These are phyloP conservation scores for Pseudonitzschia pungens DNA, from an alignment of 108 stramenopile genomes.

Conservation along the genomic window DNA sequence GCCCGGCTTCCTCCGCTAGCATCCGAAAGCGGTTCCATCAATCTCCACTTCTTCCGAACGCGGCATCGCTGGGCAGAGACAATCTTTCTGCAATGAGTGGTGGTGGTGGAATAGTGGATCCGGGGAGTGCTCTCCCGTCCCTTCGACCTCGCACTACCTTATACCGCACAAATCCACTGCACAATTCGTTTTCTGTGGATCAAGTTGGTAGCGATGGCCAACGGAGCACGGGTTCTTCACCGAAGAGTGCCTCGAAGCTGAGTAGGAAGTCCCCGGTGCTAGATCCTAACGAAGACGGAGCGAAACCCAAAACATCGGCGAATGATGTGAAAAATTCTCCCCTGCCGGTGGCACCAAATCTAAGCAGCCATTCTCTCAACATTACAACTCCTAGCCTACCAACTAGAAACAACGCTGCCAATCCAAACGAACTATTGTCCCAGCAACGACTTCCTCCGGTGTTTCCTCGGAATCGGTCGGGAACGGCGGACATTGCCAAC, in stretches of 20 bases:
- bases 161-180: background rate
- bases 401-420: background rate
- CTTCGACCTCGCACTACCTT: background rate
- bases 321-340: background rate
- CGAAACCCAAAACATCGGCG: background rate
- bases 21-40: slow-evolving; percentile 10
- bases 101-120: background rate
- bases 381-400: slow-evolving; percentile 1
- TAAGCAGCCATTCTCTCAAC: no score
- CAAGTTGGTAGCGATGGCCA: slow-evolving; percentile 7
- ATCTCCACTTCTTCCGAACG: background rate
- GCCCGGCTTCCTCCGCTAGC: background rate
- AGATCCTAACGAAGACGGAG: background rate
- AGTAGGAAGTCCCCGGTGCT: no score
- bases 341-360: background rate
- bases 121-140: background rate
- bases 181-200: background rate
- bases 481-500: slow-evolving; percentile 5
- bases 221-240: background rate
- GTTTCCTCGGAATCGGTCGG: slow-evolving; percentile 12
- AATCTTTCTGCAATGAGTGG: background rate
- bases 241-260: background rate
- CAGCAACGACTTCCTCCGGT: slow-evolving; percentile 15
- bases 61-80: background rate
- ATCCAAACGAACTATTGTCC: background rate